Evolutionary conservation across 225 moss, liverwort and hornwort genomes (phyloP).

Genomic region (Physcomitrellopsis africana): DNA sequence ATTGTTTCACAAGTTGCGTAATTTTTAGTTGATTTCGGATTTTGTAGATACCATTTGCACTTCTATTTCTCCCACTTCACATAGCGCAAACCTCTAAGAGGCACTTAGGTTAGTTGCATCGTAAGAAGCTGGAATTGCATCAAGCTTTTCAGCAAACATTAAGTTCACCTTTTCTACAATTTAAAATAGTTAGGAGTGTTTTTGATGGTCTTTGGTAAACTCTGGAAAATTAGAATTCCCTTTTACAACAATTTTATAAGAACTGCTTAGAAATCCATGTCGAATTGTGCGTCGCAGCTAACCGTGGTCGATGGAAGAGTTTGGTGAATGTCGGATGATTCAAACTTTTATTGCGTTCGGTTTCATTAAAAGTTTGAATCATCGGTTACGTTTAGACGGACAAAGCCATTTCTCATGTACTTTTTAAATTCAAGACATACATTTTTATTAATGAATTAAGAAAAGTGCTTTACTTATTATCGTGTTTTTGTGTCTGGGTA

Average conservation of each 20-base stretch:
- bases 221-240: slow-evolving; percentile 1
- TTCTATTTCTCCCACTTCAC: neutral
- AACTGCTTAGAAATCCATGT: neutral
- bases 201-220: neutral
- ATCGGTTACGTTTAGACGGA: too few species aligned
- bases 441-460: slow-evolving; percentile 3
- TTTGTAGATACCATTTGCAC: neutral
- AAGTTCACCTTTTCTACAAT: neutral
- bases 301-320: slow-evolving; percentile 14
- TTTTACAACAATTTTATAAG: neutral
- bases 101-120: neutral
- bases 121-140: neutral
- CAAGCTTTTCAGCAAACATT: too few species aligned
- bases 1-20: neutral
- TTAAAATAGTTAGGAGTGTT: neutral
- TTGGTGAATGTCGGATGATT: neutral
- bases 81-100: neutral
- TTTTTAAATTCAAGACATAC: neutral
- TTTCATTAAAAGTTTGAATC: neutral
- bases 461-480: slow-evolving; percentile 19
- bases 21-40: neutral
- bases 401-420: too few species aligned
- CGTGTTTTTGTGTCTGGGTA: slow-evolving; percentile 20
- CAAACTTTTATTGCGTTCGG: neutral
- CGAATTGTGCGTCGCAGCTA: neutral